Evolutionary conservation across 371 early-diverging fungal genomes (phyloP), one percentile per base, ranked within the genome.

Genomic region (Haplosporangium sp.): DNA sequence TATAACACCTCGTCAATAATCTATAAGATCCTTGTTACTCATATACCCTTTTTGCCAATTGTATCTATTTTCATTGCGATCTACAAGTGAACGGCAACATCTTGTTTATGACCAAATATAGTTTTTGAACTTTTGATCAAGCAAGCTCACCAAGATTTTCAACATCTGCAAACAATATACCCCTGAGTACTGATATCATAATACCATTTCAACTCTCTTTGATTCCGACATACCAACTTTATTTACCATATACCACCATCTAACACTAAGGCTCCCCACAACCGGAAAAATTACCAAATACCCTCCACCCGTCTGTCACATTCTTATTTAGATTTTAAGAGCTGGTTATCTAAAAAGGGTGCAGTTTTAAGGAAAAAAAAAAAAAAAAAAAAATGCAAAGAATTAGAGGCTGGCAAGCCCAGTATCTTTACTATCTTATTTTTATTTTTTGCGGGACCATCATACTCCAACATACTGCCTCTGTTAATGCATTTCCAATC

Each of bases 361-460:
- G 53, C 27, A 27, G 27, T 0, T 27, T 15, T 13, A 47, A 52
- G 55, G 6, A 34, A 5, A 45, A 61, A 27, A 61, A 45, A n/a
- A 40, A 59, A 59, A 59, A 40, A 60, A 61, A 42, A 56, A 40
- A 40, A 39, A 70, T 70, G 67, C 67, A 34, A 27, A 40, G 45
- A n/a, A 38, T 70, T 66, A 62, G 71, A 66, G 48, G n/a, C 55
- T 38, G 45, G 67, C 27, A 45, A 38, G 48, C 44, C 19, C 61
- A 48, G 39, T 58, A 40, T 45, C 47, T 76, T 53, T 56, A 53
- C 64, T 67, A 63, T 34, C 55, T 72, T n/a, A 34, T 74, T 17
- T 44, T 71, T 67, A 61, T 70, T 35, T 60, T 74, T 52, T 47
- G 59, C 42, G 61, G 63, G 37, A 52, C 62, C 19, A 37, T 63